Percentiles rank a stretch among this genome's conserved stretches.
Evolutionary conservation across 805 yeast genomes (phyloP).

Genomic region (Lachancea nothofagi): DNA sequence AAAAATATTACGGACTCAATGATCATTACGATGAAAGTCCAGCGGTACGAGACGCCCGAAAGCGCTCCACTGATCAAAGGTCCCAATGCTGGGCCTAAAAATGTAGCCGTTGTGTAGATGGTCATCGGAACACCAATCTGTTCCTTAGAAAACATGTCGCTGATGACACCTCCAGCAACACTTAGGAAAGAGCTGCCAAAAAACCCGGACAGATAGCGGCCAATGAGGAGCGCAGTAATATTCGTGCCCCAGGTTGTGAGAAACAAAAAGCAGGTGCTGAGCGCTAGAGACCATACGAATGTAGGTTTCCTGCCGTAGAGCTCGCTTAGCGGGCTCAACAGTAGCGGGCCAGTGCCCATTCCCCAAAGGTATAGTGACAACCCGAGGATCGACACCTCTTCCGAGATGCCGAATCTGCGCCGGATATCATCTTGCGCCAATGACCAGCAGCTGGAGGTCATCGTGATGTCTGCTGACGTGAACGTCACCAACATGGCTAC

Average conservation of each 20-base stretch:
- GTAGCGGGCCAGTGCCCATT: constrained; percentile 60
- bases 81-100: constrained; percentile 65
- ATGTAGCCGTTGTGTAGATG: constrained; percentile 56
- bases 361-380: constrained; percentile 66
- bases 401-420: constrained; percentile 43
- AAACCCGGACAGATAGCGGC: constrained; percentile 63
- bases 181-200: constrained; percentile 71
- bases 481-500: constrained; percentile 49
- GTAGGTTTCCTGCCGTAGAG: constrained; percentile 57
- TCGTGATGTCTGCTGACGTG: constrained; percentile 56
- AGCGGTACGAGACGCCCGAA: constrained; percentile 50
- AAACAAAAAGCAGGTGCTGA: constrained; percentile 55
- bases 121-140: constrained; percentile 68
- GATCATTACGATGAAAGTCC: constrained; percentile 62
- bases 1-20: constrained; percentile 58
- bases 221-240: constrained; percentile 56
- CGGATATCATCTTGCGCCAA: constrained; percentile 50
- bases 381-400: constrained; percentile 50
- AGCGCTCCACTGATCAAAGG: constrained; percentile 58
- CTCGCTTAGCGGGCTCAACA: constrained; percentile 65
- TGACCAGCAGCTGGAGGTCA: constrained; percentile 66
- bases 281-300: constrained; percentile 51
- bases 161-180: constrained; percentile 72
- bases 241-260: constrained; percentile 52
- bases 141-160: constrained; percentile 59